Evolutionary conservation across 2,329 filamentous ascomycete genomes (phyloP).

Genomic region (Scolecobasidium constrictum): DNA sequence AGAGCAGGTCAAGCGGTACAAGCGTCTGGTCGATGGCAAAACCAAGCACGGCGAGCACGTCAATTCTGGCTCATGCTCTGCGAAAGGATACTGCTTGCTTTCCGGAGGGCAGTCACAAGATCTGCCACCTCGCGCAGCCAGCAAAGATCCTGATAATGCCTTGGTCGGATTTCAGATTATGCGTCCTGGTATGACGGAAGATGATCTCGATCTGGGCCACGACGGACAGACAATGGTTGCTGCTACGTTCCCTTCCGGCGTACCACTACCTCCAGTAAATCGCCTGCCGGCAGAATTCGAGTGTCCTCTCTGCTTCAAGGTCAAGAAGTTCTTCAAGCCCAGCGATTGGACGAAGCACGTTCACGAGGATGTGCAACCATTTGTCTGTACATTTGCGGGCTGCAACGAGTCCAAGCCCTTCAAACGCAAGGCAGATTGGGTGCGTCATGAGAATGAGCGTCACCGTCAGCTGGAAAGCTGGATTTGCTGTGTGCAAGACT

Average conservation of each 20-base stretch:
- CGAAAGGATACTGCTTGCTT: slow-evolving; percentile 51
- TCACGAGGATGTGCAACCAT: slow-evolving; percentile 85
- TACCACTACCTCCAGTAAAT: slow-evolving; percentile 69
- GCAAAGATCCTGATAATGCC: slow-evolving; percentile 47
- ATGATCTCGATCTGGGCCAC: slow-evolving; percentile 51
- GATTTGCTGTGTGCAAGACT: slow-evolving; percentile 73
- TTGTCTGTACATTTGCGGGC: slow-evolving; percentile 79
- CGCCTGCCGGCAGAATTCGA: slow-evolving; percentile 79
- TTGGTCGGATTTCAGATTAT: slow-evolving; percentile 44
- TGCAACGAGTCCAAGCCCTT: slow-evolving; percentile 84
- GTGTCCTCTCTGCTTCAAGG: slow-evolving; percentile 75
- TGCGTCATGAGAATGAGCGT: slow-evolving; percentile 84
- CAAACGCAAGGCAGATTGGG: slow-evolving; percentile 93
- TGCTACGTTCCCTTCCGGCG: slow-evolving; percentile 68
- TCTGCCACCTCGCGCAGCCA: slow-evolving; percentile 48
- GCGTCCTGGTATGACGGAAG: slow-evolving; percentile 47
- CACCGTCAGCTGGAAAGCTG: slow-evolving; percentile 88
- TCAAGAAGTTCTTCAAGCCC: slow-evolving; percentile 79
- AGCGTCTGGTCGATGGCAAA: slow-evolving; percentile 58
- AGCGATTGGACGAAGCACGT: slow-evolving; percentile 97
- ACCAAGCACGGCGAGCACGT: slow-evolving; percentile 53
- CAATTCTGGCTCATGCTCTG: slow-evolving; percentile 50
- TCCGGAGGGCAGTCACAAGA: slow-evolving; percentile 55
- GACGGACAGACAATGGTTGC: slow-evolving; percentile 57
- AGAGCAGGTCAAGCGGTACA: slow-evolving; percentile 72